A percentile compares a stretch with the other conserved stretches of the same genome.
Conservation (phyloP, 345 rosid genomes). For the Carallia brachiata region DNA sequence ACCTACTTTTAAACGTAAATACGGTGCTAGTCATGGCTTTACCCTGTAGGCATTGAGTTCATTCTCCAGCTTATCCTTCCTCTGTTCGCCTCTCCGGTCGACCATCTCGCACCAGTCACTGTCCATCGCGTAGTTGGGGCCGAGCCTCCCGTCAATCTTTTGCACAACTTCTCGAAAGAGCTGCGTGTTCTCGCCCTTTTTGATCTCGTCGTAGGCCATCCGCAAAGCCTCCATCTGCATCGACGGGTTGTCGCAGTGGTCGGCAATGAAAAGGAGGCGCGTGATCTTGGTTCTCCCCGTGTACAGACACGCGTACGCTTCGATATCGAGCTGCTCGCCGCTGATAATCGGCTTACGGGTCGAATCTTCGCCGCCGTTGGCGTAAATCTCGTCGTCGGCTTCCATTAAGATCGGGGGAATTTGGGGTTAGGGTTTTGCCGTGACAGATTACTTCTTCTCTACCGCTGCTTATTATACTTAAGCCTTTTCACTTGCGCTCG, state of each 20-base stretch:
- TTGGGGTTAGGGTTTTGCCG: constrained; percentile 32
- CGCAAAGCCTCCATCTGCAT: constrained; percentile 83
- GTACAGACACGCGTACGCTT: constrained; percentile 88
- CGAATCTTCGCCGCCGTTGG: constrained; percentile 58
- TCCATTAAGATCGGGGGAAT: constrained; percentile 42
- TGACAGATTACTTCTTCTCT: too few species aligned
- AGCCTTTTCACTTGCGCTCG: too few species aligned
- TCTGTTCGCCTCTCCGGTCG: constrained; percentile 79
- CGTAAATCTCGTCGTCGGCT: constrained; percentile 75
- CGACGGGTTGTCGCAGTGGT: constrained; percentile 56
- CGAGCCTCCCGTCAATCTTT: constrained; percentile 69
- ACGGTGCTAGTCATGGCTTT: constrained; percentile 5
- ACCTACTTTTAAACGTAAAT: too few species aligned
- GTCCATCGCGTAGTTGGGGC: constrained; percentile 62
- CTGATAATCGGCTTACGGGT: constrained; percentile 58
- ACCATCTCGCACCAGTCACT: constrained; percentile 65
- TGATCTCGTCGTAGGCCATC: constrained; percentile 94
- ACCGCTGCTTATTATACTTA: too few species aligned
- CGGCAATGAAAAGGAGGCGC: constrained; percentile 79
- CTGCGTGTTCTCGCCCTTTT: constrained; percentile 93
- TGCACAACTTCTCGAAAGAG: constrained; percentile 70
- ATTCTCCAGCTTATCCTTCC: constrained; percentile 81
- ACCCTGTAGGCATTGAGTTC: constrained; percentile 96
- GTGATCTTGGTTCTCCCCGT: constrained; percentile 81
- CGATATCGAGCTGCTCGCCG: constrained; percentile 89